A percentile compares a stretch with the other conserved stretches of the same genome.
phyloP scores from a whole-genome alignment of 805 yeast genomes.

The Candida adriatica region DNA sequence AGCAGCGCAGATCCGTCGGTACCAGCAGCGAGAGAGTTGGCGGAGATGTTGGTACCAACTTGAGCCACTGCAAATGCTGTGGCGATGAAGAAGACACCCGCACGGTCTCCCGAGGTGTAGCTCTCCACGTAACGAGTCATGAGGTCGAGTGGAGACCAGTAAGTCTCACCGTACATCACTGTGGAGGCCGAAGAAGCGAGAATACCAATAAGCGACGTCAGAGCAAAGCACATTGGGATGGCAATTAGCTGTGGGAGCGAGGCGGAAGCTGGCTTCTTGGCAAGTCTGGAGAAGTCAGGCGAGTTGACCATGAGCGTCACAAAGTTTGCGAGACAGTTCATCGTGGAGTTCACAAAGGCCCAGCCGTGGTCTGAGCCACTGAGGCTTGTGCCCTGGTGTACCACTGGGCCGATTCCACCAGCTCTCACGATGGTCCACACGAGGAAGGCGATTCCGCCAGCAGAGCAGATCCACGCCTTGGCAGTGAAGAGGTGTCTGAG shows the following conservation, averaged over 20 bases:
- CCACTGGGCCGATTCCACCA: slow-evolving; percentile 70
- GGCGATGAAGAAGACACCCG: slow-evolving; percentile 73
- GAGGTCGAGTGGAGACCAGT: slow-evolving; percentile 76
- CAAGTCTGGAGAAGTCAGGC: slow-evolving; percentile 85
- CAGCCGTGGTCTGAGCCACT: slow-evolving; percentile 64
- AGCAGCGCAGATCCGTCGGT: slow-evolving; percentile 64
- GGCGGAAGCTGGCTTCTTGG: slow-evolving; percentile 47
- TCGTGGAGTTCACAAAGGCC: slow-evolving; percentile 74
- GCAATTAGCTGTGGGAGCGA: slow-evolving; percentile 53
- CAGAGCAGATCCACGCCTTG: slow-evolving; percentile 72
- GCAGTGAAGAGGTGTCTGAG: slow-evolving; percentile 79
- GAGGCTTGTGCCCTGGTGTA: slow-evolving; percentile 46
- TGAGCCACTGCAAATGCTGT: slow-evolving; percentile 70
- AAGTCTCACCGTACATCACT: slow-evolving; percentile 57
- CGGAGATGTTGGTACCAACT: slow-evolving; percentile 71
- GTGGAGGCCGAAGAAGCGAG: slow-evolving; percentile 77
- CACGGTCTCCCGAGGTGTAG: slow-evolving; percentile 54
- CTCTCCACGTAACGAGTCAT: slow-evolving; percentile 55
- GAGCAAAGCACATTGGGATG: slow-evolving; percentile 70
- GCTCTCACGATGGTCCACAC: slow-evolving; percentile 83
- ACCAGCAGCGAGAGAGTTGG: slow-evolving; percentile 68
- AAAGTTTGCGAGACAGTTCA: slow-evolving; percentile 81
- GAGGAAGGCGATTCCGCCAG: slow-evolving; percentile 77
- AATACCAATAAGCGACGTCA: slow-evolving; percentile 82
- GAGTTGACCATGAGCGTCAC: slow-evolving; percentile 83